Evolutionary conservation across 768 basidiomycete species (phyloP), one percentile per base, ranked within the genome.

Genomic region (Boletus rubropictus): DNA sequence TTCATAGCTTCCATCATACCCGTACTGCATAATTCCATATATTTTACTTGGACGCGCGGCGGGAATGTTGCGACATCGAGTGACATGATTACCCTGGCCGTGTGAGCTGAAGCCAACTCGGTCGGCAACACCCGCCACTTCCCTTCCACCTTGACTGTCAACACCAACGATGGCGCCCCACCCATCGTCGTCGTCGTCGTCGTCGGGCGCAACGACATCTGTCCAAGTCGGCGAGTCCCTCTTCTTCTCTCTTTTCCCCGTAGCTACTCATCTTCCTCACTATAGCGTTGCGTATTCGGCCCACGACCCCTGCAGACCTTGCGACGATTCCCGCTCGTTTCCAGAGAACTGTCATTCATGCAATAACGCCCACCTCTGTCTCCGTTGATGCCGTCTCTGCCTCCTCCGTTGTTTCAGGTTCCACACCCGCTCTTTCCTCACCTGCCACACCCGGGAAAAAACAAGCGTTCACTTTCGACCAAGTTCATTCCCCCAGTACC

Each of bases 251-350:
- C 1, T 20, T 38, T 15, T 24, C 38, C 7, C 11, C 35, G 21
- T 32, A 12, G 8, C 1, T 14, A 22, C 46, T 45, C 31, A 51
- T 50, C 32, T 20, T 20, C 20, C 53, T 61, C 46, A 33, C 32
- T n/a, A 48, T 65, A 84, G 94, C 93, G 59, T 75, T 96, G 58
- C 86, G 94, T 57, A 93, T 97, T 54, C 83, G 93, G 51, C 94
- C 94, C 24, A 78, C 86, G 36, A 90, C 90, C 36, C 68, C 76
- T 28, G 87, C 94, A 65, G 93, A 96, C 72, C 72, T 83, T 35
- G 75, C 76, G 42, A 84, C 86, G 62, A 92, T 95, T 53, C 95
- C 95, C 58, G 82, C 85, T 67, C 88, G 95, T 66, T 96, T 97
- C 69, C 94, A 96, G 71, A 82, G 87, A 54, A 79, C 82, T 54